Base-by-base conservation (phyloP, 169 alveolate species). In the Cryptosporidium meleagridis region DNA sequence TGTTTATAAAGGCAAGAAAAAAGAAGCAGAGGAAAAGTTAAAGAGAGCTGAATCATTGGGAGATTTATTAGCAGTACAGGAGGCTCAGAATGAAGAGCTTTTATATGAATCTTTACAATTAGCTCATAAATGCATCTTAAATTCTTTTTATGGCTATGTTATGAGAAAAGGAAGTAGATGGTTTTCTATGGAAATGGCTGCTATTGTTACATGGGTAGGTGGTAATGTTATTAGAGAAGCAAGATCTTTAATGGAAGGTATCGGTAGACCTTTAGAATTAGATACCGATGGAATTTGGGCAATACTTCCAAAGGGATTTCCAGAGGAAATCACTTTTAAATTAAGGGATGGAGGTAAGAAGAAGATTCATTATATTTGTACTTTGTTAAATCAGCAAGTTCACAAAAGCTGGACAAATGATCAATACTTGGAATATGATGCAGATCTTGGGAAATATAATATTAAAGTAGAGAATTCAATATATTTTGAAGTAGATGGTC, bases 241-340 rank as follows among this genome's bases (percentile, higher is more conserved):
- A 23, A 91, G 95, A 58, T 71, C 84, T 39, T 87, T 96, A 55
- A 94, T 97, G 18, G 99, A 97, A 85, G 93, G 96, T 91, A 94
- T 99, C 33, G 99, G 99, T 41, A 96, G 95, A 73, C 99, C 99
- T 26, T 91, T 99, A 69, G 99, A 99, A 94, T 95, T 99, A 86
- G 99, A 99, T 95, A 99, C 99, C 6, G 99, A 99, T 93, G 99
- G 99, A 58, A 97, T 99, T 58, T 99, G 99, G 99, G 96, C 99
- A 69, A 94, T 98, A 93, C 91, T 97, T 35, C 99, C 99, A 14
- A 93, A 95, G 51, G 96, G 97, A 21, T 98, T 98, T 93, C 99
- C 99, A 45, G 98, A 95, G 89, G 92, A 91, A 52, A 94, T 93
- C 75, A 85, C 75, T 35, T 75, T 97, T 58, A 85, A 87, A 68